Percentiles rank a stretch among this genome's conserved stretches.
phyloP scores from a whole-genome alignment of 2,329 filamentous ascomycete species.

The Xylariaceae sp. region DNA sequence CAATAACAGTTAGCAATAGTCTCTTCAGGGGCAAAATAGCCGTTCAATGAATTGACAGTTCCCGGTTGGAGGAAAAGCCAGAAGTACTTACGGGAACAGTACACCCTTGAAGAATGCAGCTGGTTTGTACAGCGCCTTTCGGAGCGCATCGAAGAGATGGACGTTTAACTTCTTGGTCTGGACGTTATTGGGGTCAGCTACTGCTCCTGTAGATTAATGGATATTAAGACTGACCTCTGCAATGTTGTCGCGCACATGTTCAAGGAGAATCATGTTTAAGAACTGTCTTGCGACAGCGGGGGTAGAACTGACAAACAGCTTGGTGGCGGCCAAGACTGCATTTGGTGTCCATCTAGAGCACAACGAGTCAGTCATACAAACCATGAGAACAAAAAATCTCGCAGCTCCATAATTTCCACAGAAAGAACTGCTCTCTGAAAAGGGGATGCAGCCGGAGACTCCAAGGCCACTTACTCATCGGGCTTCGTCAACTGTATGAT shows the following conservation, averaged over 20 bases:
- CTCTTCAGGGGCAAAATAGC: neutral
- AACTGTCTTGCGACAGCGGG: slow-evolving; percentile 77
- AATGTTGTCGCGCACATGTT: slow-evolving; percentile 89
- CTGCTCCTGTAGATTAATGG: slow-evolving; percentile 31
- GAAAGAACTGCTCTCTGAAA: neutral
- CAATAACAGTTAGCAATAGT: neutral
- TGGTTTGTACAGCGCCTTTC: slow-evolving; percentile 50
- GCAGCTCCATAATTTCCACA: neutral
- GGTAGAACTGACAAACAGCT: slow-evolving; percentile 84
- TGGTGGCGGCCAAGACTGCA: slow-evolving; percentile 80
- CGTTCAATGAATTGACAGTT: neutral
- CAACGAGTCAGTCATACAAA: slow-evolving; percentile 1
- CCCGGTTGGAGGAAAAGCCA: too few species aligned
- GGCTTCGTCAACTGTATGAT: slow-evolving; percentile 81
- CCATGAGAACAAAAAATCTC: neutral
- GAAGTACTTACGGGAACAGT: slow-evolving; percentile 60
- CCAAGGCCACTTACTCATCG: slow-evolving; percentile 38
- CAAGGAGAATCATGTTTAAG: slow-evolving; percentile 79
- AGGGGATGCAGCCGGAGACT: neutral
- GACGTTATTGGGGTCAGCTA: neutral
- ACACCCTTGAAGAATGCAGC: slow-evolving; percentile 83
- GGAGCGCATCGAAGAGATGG: slow-evolving; percentile 88
- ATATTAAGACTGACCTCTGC: slow-evolving; percentile 35
- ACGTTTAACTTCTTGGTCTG: slow-evolving; percentile 91
- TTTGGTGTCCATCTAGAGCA: slow-evolving; percentile 57